phyloP scores from a whole-genome alignment of 2,329 filamentous ascomycete species.

The Endocalyx cinctus region DNA sequence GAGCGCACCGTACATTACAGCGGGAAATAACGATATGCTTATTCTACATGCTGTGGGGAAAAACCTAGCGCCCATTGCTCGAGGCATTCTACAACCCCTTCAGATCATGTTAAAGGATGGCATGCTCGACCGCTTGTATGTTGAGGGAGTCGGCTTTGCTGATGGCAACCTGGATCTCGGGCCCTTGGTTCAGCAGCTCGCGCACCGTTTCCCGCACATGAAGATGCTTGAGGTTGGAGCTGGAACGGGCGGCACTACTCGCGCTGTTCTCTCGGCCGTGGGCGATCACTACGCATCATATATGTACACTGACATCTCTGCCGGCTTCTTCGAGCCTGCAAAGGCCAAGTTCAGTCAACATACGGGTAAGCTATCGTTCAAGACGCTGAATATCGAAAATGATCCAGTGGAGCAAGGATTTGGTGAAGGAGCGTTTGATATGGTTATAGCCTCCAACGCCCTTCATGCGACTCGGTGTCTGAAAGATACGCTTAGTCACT shows the following conservation, averaged over 20 bases:
- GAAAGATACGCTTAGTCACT: slow-evolving; percentile 12
- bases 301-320: slow-evolving; percentile 23
- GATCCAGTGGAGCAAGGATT: slow-evolving; percentile 26
- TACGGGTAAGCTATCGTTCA: slow-evolving; percentile 20
- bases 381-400: slow-evolving; percentile 25
- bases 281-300: slow-evolving; percentile 14
- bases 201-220: slow-evolving; percentile 9
- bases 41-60: too few relatives aligned
- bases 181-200: slow-evolving; percentile 3
- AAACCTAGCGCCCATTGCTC: not conserved
- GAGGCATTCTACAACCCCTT: not conserved
- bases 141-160: slow-evolving; percentile 11
- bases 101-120: not conserved
- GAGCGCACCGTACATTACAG: not conserved
- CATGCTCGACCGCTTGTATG: not conserved
- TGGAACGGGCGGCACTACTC: slow-evolving; percentile 22
- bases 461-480: slow-evolving; percentile 17
- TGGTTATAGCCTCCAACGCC: slow-evolving; percentile 24
- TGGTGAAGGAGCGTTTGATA: slow-evolving; percentile 20
- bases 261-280: slow-evolving; percentile 17
- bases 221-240: slow-evolving; percentile 22
- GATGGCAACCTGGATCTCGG: slow-evolving; percentile 16
- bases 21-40: not conserved
- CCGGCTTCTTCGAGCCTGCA: slow-evolving; percentile 23
- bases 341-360: slow-evolving; percentile 18